These are phyloP conservation scores for Trametes meyenii DNA, from an alignment of 768 basidiomycete genomes.

Conservation along the genomic window DNA sequence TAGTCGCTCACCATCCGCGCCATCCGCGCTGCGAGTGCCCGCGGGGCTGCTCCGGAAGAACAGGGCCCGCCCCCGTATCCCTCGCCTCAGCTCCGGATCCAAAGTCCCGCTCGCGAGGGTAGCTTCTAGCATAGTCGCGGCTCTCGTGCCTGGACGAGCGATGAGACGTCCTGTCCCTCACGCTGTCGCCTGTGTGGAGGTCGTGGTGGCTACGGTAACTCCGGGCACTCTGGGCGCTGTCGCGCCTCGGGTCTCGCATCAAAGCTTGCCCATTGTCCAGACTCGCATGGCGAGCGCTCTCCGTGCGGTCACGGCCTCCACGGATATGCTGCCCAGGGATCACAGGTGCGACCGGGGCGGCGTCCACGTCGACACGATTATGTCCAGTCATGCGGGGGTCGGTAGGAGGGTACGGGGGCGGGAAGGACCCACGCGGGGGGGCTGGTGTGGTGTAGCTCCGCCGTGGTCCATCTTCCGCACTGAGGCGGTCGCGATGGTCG, in stretches of 20 bases:
- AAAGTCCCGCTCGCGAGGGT: too few relatives aligned
- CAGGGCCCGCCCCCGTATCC: too few relatives aligned
- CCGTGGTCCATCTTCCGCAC: constrained; percentile 12
- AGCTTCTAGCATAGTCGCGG: not conserved
- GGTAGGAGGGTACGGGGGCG: constrained; percentile 1
- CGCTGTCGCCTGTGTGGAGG: not conserved
- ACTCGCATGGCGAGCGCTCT: not conserved
- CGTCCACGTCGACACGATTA: constrained; percentile 3
- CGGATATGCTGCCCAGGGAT: constrained; percentile 1
- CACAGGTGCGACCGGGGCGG: not conserved
- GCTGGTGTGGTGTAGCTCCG: constrained; percentile 3
- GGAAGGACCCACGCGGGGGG: constrained; percentile 2
- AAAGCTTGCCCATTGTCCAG: not conserved
- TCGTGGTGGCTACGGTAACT: not conserved
- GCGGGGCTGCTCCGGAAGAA: not conserved
- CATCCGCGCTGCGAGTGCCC: constrained; percentile 17
- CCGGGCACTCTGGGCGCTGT: constrained; percentile 6
- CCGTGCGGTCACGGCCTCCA: constrained; percentile 1
- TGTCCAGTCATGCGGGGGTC: not conserved
- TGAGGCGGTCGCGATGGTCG: constrained; percentile 4
- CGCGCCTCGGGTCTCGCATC: constrained; percentile 4
- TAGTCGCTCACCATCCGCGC: constrained; percentile 26
- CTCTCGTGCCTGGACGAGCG: constrained; percentile 4
- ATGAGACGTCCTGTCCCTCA: not conserved
- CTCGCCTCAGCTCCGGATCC: not conserved